Conservation (phyloP, 129 eudicot genomes). For the Tanacetum coccineum region DNA sequence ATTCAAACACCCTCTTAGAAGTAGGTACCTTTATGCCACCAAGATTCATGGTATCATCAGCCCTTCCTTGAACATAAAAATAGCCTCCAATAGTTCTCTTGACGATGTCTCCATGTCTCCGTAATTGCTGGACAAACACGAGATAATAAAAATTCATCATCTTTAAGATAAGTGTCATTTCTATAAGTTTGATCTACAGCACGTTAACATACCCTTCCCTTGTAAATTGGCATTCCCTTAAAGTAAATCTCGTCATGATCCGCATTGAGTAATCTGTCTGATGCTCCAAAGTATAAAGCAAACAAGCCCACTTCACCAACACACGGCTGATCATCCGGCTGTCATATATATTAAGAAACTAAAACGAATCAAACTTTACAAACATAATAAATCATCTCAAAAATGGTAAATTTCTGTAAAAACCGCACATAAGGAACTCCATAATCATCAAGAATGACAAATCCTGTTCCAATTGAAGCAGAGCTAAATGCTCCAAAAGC, state of each 20-base stretch:
- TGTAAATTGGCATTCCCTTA: slow-evolving; percentile 90
- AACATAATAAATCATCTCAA: neutral
- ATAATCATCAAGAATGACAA: slow-evolving; percentile 69
- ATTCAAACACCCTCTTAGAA: neutral
- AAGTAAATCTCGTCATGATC: slow-evolving; percentile 83
- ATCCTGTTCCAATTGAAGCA: slow-evolving; percentile 65
- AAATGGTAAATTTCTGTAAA: slow-evolving; percentile 1
- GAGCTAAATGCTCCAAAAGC: slow-evolving; percentile 94
- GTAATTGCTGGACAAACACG: slow-evolving; percentile 45
- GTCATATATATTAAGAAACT: slow-evolving; percentile 17
- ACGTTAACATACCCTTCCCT: slow-evolving; percentile 66
- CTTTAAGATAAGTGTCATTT: neutral
- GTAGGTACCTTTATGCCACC: slow-evolving; percentile 90
- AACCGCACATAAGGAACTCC: slow-evolving; percentile 74
- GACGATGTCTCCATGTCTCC: slow-evolving; percentile 91
- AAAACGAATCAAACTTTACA: neutral
- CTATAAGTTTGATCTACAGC: too few relatives aligned
- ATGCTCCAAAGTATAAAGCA: slow-evolving; percentile 73
- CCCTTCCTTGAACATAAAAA: slow-evolving; percentile 75
- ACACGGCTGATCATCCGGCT: slow-evolving; percentile 80
- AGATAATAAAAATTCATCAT: neutral
- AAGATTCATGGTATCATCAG: slow-evolving; percentile 98
- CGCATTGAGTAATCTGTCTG: slow-evolving; percentile 80
- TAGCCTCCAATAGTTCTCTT: slow-evolving; percentile 78
- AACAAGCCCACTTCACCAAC: slow-evolving; percentile 89